Evolutionary conservation across 768 basidiomycete species (phyloP).

Genomic region (Agrocybe chaxingu): DNA sequence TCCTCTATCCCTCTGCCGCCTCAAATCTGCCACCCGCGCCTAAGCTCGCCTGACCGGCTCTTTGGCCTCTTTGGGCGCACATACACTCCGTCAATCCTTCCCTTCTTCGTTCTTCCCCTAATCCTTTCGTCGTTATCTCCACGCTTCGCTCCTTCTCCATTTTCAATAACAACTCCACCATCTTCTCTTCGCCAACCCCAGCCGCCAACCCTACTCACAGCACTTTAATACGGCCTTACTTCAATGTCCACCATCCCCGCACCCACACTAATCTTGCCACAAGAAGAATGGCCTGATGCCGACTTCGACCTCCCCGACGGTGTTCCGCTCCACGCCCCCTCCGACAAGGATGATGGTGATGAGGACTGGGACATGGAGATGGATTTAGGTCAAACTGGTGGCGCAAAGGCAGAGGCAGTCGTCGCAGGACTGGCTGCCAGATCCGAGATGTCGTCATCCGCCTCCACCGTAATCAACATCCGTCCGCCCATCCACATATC

Average conservation of each 20-base stretch:
- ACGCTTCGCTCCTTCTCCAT: neutral
- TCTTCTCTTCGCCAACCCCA: neutral
- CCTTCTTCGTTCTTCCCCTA: conserved; percentile 1
- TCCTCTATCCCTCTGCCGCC: conserved; percentile 9
- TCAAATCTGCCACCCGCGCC: conserved; percentile 10
- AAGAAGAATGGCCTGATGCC: conserved; percentile 85
- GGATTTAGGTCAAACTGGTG: conserved; percentile 58
- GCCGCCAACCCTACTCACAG: neutral
- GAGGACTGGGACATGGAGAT: conserved; percentile 84
- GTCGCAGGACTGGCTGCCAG: conserved; percentile 34
- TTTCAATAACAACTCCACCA: conserved; percentile 1
- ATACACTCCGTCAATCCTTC: neutral
- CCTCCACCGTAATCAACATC: conserved; percentile 49
- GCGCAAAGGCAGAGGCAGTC: conserved; percentile 41
- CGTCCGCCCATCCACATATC: conserved; percentile 57
- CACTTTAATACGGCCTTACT: conserved; percentile 12
- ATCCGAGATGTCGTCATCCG: conserved; percentile 31
- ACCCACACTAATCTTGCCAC: conserved; percentile 46
- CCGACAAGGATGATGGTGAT: conserved; percentile 63
- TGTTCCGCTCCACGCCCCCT: conserved; percentile 57
- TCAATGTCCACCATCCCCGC: conserved; percentile 60
- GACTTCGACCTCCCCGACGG: conserved; percentile 86
- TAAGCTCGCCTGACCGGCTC: conserved; percentile 8
- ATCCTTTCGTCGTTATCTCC: conserved; percentile 2
- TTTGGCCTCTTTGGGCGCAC: conserved; percentile 5